A percentile compares a stretch with the other conserved stretches of the same genome.
Evolutionary conservation across 1,284 basidiomycete genomes (phyloP).

Genomic region (Porphyrellus sp.): DNA sequence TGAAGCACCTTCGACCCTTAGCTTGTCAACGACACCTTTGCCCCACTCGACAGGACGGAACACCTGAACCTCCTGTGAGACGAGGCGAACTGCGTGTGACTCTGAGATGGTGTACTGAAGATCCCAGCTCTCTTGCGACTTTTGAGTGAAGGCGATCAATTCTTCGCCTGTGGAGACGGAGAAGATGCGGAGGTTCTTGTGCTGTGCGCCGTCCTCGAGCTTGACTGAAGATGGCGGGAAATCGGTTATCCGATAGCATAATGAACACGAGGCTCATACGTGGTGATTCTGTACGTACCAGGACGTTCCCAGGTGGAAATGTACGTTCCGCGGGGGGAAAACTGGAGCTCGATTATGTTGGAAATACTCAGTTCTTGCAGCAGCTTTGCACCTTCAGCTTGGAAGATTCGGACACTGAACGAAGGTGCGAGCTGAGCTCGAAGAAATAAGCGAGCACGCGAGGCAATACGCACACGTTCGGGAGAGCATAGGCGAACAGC

Average conservation of each 20-base stretch:
- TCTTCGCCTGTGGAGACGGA: slow-evolving; percentile 79
- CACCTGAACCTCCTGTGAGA: slow-evolving; percentile 84
- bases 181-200: slow-evolving; percentile 88
- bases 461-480: slow-evolving; percentile 55
- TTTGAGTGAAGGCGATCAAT: slow-evolving; percentile 80
- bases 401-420: slow-evolving; percentile 69
- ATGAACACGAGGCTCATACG: slow-evolving; percentile 18
- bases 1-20: slow-evolving; percentile 79
- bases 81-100: slow-evolving; percentile 82
- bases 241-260: slow-evolving; percentile 12
- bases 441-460: slow-evolving; percentile 9
- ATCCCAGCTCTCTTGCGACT: slow-evolving; percentile 81
- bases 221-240: slow-evolving; percentile 46
- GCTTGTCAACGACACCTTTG: slow-evolving; percentile 77
- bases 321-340: slow-evolving; percentile 91
- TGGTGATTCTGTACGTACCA: slow-evolving; percentile 38
- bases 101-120: slow-evolving; percentile 92
- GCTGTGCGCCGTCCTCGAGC: slow-evolving; percentile 77
- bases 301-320: slow-evolving; percentile 94
- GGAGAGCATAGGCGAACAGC: slow-evolving; percentile 81
- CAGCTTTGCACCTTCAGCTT: slow-evolving; percentile 70
- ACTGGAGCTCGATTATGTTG: slow-evolving; percentile 80
- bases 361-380: slow-evolving; percentile 68
- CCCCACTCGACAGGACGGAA: slow-evolving; percentile 79
- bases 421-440: slow-evolving; percentile 4